Evolutionary conservation across 495 filamentous ascomycete genomes (phyloP).

Genomic region (Cairneyella variabilis): DNA sequence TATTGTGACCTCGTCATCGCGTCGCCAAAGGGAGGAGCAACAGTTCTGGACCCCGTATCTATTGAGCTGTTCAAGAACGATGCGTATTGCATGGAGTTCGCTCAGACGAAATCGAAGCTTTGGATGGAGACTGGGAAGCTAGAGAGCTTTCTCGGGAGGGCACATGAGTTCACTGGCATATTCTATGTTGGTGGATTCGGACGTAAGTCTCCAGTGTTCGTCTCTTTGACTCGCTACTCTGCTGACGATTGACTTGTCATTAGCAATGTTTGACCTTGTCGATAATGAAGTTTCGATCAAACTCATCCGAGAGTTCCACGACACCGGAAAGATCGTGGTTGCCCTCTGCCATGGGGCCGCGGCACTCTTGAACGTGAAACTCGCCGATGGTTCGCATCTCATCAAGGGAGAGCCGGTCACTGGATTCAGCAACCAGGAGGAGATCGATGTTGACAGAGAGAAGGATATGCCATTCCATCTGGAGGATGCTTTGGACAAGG

Average conservation of each 20-base stretch:
- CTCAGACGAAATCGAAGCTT: slow-evolving; percentile 42
- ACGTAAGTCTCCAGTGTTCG: slow-evolving; percentile 24
- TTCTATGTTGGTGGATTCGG: slow-evolving; percentile 74
- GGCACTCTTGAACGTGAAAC: slow-evolving; percentile 54
- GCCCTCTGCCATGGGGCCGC: slow-evolving; percentile 64
- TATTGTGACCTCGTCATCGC: slow-evolving; percentile 54
- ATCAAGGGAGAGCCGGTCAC: slow-evolving; percentile 58
- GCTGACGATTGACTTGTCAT: neutral
- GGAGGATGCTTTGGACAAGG: slow-evolving; percentile 51
- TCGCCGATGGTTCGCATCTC: slow-evolving; percentile 33
- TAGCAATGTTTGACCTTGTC: slow-evolving; percentile 65
- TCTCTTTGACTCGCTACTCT: neutral
- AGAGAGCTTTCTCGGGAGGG: slow-evolving; percentile 42
- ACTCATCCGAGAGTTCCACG: slow-evolving; percentile 57
- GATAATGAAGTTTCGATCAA: slow-evolving; percentile 43
- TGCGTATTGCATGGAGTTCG: slow-evolving; percentile 46
- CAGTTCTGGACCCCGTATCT: slow-evolving; percentile 61
- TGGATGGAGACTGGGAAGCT: slow-evolving; percentile 61
- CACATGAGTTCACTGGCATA: slow-evolving; percentile 58
- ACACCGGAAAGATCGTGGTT: slow-evolving; percentile 52
- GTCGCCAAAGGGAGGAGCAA: slow-evolving; percentile 61
- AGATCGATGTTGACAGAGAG: slow-evolving; percentile 47
- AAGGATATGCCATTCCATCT: slow-evolving; percentile 60
- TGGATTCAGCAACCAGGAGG: slow-evolving; percentile 66
- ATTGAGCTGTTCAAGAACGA: slow-evolving; percentile 59